Percentiles rank a stretch among this genome's conserved stretches.
Conservation (phyloP, 345 rosid species). For the Populus deltoides region DNA sequence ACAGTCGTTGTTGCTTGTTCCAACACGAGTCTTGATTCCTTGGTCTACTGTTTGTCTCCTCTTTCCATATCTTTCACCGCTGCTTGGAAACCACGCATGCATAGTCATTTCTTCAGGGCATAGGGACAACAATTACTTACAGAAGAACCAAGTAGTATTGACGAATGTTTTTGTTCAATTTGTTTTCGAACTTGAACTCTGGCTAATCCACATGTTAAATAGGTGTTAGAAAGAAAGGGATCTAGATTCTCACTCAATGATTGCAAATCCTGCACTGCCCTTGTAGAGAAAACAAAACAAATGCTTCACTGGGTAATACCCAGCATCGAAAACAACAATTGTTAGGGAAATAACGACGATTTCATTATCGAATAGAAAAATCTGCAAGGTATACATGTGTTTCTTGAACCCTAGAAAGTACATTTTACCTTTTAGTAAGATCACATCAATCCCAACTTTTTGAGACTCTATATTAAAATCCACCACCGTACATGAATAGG, state of each 20-base stretch:
- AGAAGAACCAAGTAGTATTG: background rate
- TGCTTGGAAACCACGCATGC: background rate
- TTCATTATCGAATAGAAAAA: no score
- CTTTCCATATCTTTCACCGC: background rate
- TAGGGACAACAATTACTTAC: background rate
- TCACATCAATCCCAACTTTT: constrained; percentile 32
- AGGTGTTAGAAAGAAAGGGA: background rate
- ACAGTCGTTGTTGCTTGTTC: background rate
- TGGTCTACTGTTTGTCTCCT: background rate
- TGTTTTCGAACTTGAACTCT: constrained; percentile 6
- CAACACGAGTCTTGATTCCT: background rate
- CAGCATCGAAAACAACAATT: background rate
- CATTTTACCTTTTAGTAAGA: background rate
- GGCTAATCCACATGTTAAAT: background rate
- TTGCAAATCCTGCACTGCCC: constrained; percentile 1
- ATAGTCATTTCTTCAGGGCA: no score
- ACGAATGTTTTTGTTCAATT: background rate
- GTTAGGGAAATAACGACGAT: no score
- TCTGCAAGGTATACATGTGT: no score
- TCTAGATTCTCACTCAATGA: constrained; percentile 20
- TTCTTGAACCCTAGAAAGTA: background rate
- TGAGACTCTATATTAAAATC: background rate
- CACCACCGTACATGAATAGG: background rate
- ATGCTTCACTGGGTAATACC: background rate
- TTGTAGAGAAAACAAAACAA: background rate